Evolutionary conservation across 169 alveolate species (phyloP).

Genomic region (Plasmodium coatneyi): DNA sequence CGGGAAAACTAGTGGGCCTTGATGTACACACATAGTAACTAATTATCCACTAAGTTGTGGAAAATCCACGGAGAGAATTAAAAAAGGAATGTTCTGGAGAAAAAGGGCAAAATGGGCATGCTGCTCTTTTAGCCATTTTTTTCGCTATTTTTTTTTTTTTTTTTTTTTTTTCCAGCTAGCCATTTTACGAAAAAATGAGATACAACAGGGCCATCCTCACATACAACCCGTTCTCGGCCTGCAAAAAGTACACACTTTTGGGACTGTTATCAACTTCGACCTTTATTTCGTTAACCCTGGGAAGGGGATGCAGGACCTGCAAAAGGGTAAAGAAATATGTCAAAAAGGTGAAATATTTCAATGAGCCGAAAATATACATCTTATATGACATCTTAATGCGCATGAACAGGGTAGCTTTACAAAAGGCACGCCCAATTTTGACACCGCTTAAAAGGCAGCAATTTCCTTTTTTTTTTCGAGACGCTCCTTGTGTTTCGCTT

Average conservation of each 20-base stretch:
- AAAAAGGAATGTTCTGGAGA: neutral
- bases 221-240: conserved; percentile 89
- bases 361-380: neutral
- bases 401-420: neutral
- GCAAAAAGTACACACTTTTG: conserved; percentile 84
- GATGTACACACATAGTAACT: neutral
- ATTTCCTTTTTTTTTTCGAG: neutral
- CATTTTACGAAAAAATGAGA: conserved; percentile 72
- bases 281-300: conserved; percentile 87
- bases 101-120: neutral
- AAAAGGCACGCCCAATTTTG: neutral
- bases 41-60: neutral
- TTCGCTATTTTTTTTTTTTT: neutral
- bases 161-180: neutral
- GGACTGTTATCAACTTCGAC: conserved; percentile 81
- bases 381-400: neutral
- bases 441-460: neutral
- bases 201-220: conserved; percentile 90
- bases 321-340: neutral
- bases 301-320: conserved; percentile 88
- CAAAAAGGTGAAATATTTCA: neutral
- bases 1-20: neutral
- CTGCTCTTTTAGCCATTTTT: neutral
- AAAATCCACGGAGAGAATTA: neutral
- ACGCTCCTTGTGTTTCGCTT: neutral